Conservation (phyloP, 2,329 filamentous ascomycete species). For the Fusarium longipes region DNA sequence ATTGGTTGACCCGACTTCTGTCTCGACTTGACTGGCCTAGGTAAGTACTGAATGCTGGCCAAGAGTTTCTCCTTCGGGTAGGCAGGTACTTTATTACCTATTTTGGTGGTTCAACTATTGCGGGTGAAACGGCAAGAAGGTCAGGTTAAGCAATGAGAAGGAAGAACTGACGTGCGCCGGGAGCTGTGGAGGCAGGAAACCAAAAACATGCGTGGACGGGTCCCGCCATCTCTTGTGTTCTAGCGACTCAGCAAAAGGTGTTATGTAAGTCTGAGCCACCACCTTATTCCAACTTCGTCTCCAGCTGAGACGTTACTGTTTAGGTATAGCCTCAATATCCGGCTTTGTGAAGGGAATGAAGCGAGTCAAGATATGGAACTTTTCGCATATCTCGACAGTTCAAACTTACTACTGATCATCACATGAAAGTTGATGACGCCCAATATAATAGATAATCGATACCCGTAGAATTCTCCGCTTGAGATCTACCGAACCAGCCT, state of each 20-base stretch:
- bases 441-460: not conserved
- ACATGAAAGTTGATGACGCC: slow-evolving; percentile 1
- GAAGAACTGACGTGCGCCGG: slow-evolving; percentile 11
- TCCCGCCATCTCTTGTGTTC: slow-evolving; percentile 26
- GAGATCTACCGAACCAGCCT: slow-evolving; percentile 24
- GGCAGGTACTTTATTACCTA: slow-evolving; percentile 1
- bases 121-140: not conserved
- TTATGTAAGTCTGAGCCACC: slow-evolving; percentile 39
- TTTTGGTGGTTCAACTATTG: too few species aligned
- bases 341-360: slow-evolving; percentile 12
- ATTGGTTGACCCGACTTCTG: slow-evolving; percentile 12
- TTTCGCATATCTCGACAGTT: not conserved
- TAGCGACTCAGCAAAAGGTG: slow-evolving; percentile 35
- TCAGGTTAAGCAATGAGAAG: slow-evolving; percentile 9
- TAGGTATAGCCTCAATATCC: slow-evolving; percentile 19
- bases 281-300: slow-evolving; percentile 27
- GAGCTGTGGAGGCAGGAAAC: slow-evolving; percentile 22
- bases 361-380: not conserved
- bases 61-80: not conserved
- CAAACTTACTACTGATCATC: not conserved
- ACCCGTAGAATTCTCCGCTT: slow-evolving; percentile 19
- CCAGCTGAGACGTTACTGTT: slow-evolving; percentile 16
- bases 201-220: slow-evolving; percentile 19
- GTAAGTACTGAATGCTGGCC: slow-evolving; percentile 2
- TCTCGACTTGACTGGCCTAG: not conserved